Base-by-base conservation (phyloP, 2,329 filamentous ascomycete species). In the Xylariales sp. region DNA sequence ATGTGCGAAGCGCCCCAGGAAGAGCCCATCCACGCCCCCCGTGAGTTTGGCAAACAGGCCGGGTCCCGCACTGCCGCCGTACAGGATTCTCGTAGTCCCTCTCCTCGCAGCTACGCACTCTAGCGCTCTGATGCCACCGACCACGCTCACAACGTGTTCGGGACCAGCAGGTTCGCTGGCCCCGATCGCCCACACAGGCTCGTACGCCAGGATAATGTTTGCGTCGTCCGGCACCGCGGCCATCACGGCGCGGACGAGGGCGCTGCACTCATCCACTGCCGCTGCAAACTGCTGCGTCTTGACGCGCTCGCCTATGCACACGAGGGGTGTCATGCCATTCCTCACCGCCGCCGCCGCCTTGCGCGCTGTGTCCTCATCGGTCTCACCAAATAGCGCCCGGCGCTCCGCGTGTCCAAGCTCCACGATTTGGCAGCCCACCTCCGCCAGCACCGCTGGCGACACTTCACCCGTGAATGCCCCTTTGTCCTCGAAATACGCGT, bases 181-280 rank as follows among this genome's bases (percentile, higher is more conserved):
- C 1, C 88, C 88, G 59, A 93, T 94, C 1, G 88, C 88, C 88
- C 88, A 94, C 2, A 93, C 86, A 6, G 88, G 88, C 66, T 94
- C 88, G 55, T 94, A 94, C 1, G 88, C 88, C 40, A 94, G 72
- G 6, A 91, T 76, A 5, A 93, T 73, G 33, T 88, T 82, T 0
- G 79, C 76, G 13, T 78, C 69, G 10, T 67, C 66, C 1, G 80
- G 72, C 6, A 91, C 65, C 0, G 69, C 74, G 1, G 65, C 64
- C 36, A 93, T 56, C 3, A 87, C 78, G 2, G 77, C 67, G 27
- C 70, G 68, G 40, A 94, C 69, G 60, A 91, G 85, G 5, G 65
- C 62, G 24, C 65, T 67, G 51, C 85, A 86, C 58, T 90, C 83
- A 12, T 68, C 60, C 3, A 87, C 72, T 0, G 86, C 85, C 2